Conservation (phyloP, 208 protist species). For the Leishmania martiniquensis region DNA sequence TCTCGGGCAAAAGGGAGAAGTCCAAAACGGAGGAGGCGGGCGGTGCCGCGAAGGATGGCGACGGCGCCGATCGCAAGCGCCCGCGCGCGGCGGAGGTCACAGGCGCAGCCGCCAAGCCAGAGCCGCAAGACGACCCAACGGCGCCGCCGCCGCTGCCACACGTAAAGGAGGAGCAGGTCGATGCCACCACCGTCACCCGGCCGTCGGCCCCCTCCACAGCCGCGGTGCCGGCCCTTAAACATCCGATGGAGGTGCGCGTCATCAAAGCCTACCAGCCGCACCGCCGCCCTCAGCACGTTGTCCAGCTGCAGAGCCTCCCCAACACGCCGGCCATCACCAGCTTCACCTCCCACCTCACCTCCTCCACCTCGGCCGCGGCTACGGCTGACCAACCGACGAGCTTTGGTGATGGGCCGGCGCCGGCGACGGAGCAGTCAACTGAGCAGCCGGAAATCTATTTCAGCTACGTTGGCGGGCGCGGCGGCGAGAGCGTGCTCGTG, state of each 20-base stretch:
- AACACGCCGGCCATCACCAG: slow-evolving; percentile 71
- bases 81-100: slow-evolving; percentile 14
- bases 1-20: slow-evolving; percentile 2
- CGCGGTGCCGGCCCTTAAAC: slow-evolving; percentile 9
- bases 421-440: slow-evolving; percentile 24
- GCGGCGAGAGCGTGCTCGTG: slow-evolving; percentile 59
- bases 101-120: slow-evolving; percentile 14
- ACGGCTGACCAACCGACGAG: neutral
- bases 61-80: slow-evolving; percentile 26
- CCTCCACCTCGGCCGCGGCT: neutral
- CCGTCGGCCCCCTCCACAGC: neutral
- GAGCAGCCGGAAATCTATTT: slow-evolving; percentile 68
- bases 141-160: slow-evolving; percentile 16
- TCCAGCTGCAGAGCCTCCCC: slow-evolving; percentile 62
- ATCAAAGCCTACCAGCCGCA: slow-evolving; percentile 73
- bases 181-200: slow-evolving; percentile 10
- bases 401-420: neutral
- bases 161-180: slow-evolving; percentile 29
- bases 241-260: slow-evolving; percentile 27
- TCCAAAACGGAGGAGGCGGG: neutral
- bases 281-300: slow-evolving; percentile 50
- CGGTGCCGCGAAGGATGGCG: neutral
- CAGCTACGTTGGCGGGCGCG: slow-evolving; percentile 62
- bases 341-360: slow-evolving; percentile 45
- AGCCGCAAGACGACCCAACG: slow-evolving; percentile 19